These are phyloP conservation scores for Hypoxylon cercidicola DNA, from an alignment of 495 filamentous ascomycete genomes.

Conservation along the genomic window DNA sequence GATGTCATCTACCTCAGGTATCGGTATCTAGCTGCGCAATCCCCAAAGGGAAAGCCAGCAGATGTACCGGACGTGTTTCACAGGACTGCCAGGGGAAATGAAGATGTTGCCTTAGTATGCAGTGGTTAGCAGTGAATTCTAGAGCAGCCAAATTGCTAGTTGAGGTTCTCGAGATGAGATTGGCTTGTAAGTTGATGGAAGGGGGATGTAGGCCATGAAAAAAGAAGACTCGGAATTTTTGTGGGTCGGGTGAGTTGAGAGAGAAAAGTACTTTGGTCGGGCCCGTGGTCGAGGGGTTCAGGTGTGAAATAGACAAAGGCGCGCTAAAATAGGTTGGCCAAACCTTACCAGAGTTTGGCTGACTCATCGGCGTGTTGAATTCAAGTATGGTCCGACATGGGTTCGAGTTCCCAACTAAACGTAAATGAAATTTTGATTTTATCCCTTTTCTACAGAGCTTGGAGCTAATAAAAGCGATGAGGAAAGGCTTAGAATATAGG, in stretches of 20 bases:
- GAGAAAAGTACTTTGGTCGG: constrained; percentile 5
- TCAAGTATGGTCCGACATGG: background rate
- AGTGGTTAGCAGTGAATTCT: background rate
- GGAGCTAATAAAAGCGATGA: background rate
- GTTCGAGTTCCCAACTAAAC: constrained; percentile 21
- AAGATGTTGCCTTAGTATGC: background rate
- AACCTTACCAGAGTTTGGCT: constrained; percentile 16
- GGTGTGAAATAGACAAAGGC: background rate
- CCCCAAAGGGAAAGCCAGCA: constrained; percentile 20
- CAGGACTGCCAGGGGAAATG: background rate
- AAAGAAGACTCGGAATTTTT: constrained; percentile 17
- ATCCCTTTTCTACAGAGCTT: background rate
- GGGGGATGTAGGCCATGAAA: constrained; percentile 35
- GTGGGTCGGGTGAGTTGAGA: constrained; percentile 22
- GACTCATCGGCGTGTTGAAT: constrained; percentile 11
- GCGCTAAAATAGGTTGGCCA: constrained; percentile 17
- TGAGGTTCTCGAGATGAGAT: constrained; percentile 9
- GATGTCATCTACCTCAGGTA: too few species aligned
- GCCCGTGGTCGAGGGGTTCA: constrained; percentile 23
- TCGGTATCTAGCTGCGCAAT: constrained; percentile 21
- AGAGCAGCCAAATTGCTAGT: constrained; percentile 8
- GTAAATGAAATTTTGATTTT: constrained; percentile 2
- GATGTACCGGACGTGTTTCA: background rate
- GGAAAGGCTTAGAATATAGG: constrained; percentile 7
- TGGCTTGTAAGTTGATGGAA: constrained; percentile 24